Base-by-base conservation (phyloP, 2,329 filamentous ascomycete species). In the Sporothrix dimorphospora region DNA sequence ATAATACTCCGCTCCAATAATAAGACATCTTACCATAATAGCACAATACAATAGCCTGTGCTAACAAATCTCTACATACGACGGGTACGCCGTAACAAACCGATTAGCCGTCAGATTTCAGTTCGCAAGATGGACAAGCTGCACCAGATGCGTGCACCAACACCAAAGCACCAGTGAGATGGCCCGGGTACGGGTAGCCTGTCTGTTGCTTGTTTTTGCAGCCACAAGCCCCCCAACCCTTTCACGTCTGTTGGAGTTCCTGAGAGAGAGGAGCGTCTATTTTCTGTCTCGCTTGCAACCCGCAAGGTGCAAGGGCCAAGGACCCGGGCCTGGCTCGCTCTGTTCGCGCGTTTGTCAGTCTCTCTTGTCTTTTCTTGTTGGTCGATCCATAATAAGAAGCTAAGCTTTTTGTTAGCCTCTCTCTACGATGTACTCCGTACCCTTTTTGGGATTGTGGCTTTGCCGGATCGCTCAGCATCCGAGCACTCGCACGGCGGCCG, bases 381-480 rank as follows among this genome's bases (percentile, higher is more conserved):
- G 16, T n/a, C 47, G 19, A 21, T 49, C 3, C 19, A 16, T 3
- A 21, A 9, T 8, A 3, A 34, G 30, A 34, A 34, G 30, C 30
- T 57, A 34, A 57, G 53, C 53, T 57, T 57, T 57, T 57, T 57
- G 27, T 34, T 19, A 34, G 27, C 19, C 19, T 34, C n/a, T 11
- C 14, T 8, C 1, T 27, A 16, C 11, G 3, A 9, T 40, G 4
- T 59, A 34, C 53, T 38, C 55, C 55, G 55, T 61, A 40, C 30
- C 30, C 55, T 40, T 65, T 65, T 40, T 27, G n/a, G 59, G 59
- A 45, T 45, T 42, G 59, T 65, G 59, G 59, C 59, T 65, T 65
- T 65, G 59, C 38, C 59, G 59, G 59, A 65, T 65, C 59, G 34
- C 59, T 9, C 59, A 65, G 1, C 11, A 42, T 65, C 59, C 59